Evolutionary conservation across 164 flowering plant species (phyloP).

Genomic region (Stephania cephalantha): DNA sequence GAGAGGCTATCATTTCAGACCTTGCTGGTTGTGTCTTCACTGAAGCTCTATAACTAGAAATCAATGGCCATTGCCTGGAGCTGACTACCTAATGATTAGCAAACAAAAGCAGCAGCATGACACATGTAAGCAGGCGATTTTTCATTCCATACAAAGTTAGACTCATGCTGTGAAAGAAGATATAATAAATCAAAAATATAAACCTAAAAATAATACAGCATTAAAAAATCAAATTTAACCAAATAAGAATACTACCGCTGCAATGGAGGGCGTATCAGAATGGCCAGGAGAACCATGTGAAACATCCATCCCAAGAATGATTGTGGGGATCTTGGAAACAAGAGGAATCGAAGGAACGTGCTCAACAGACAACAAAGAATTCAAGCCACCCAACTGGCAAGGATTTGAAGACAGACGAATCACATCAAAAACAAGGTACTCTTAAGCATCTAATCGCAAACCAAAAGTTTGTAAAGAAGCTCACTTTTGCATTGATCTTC

Average conservation of each 20-base stretch:
- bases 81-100: slow-evolving; percentile 61
- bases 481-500: slow-evolving; percentile 42
- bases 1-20: slow-evolving; percentile 68
- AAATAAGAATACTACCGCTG: slow-evolving; percentile 52
- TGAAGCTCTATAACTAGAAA: slow-evolving; percentile 75
- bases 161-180: neutral
- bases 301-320: slow-evolving; percentile 94
- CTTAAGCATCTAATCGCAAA: neutral
- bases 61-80: slow-evolving; percentile 80
- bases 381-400: slow-evolving; percentile 82
- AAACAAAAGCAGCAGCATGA: neutral
- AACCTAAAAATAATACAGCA: neutral
- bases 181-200: no score
- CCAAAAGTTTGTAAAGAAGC: slow-evolving; percentile 40
- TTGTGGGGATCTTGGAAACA: slow-evolving; percentile 58
- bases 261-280: slow-evolving; percentile 83
- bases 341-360: slow-evolving; percentile 41
- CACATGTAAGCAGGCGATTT: neutral
- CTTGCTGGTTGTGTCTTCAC: slow-evolving; percentile 87
- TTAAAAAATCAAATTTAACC: neutral
- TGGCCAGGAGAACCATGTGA: slow-evolving; percentile 96
- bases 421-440: neutral
- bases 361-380: slow-evolving; percentile 56
- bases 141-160: neutral
- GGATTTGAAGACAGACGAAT: neutral